Conservation (phyloP, 441 rosid genomes). For the Adansonia gregorii region DNA sequence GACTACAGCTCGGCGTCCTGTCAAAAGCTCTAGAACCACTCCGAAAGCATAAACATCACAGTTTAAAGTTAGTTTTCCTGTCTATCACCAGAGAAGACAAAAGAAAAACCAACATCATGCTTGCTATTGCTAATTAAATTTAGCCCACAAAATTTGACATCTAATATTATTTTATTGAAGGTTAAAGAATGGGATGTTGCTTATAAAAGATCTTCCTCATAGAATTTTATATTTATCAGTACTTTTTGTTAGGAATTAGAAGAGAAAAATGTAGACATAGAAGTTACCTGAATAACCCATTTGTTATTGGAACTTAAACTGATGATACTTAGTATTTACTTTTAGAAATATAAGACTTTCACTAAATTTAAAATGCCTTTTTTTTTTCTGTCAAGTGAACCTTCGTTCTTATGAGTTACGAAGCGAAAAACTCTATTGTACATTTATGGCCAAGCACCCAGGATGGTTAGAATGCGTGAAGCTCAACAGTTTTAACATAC, state of each 20-base stretch:
- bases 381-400: neutral
- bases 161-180: neutral
- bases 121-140: slow-evolving; percentile 12
- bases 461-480: neutral
- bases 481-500: neutral
- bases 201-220: neutral
- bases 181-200: neutral
- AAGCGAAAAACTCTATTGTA: neutral
- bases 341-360: neutral
- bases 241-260: slow-evolving; percentile 16
- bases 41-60: slow-evolving; percentile 97
- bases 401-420: neutral
- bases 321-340: neutral
- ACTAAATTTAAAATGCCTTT: no score
- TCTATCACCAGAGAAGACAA: slow-evolving; percentile 48
- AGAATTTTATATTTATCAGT: neutral
- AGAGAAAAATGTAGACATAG: neutral
- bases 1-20: slow-evolving; percentile 93
- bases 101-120: slow-evolving; percentile 6
- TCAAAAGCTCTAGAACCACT: slow-evolving; percentile 88
- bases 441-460: neutral
- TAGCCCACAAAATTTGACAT: neutral
- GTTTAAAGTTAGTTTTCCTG: slow-evolving; percentile 90
- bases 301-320: neutral
- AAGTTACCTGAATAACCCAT: neutral